Evolutionary conservation across 2,329 filamentous ascomycete species (phyloP).

Genomic region (Davidsoniella eucalypti): DNA sequence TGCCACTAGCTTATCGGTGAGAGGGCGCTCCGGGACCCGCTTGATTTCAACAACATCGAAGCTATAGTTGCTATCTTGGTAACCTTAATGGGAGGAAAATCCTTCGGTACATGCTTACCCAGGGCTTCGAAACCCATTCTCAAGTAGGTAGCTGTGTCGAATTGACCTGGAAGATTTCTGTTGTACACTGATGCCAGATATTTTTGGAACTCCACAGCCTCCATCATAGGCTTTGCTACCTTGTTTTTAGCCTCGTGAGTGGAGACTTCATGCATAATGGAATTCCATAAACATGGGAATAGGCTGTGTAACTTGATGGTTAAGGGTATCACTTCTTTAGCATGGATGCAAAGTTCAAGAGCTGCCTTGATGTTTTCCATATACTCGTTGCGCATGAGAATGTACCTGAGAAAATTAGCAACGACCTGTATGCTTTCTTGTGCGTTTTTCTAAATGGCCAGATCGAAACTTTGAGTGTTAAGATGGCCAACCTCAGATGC

Average conservation of each 20-base stretch:
- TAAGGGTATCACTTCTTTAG: constrained; percentile 48
- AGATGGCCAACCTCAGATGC: background rate
- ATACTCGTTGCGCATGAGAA: constrained; percentile 70
- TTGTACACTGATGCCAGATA: no score
- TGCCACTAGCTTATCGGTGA: background rate
- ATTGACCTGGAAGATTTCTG: background rate
- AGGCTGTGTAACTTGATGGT: constrained; percentile 31
- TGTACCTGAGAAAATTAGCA: constrained; percentile 76
- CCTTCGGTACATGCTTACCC: background rate
- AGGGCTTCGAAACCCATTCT: constrained; percentile 1
- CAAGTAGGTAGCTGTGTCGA: constrained; percentile 1
- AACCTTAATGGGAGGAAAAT: background rate
- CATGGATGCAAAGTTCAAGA: constrained; percentile 46
- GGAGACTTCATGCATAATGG: constrained; percentile 35
- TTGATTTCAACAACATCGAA: constrained; percentile 2
- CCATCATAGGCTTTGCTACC: background rate
- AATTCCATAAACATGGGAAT: constrained; percentile 68
- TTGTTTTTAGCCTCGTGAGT: background rate
- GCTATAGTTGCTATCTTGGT: background rate
- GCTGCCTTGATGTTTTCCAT: constrained; percentile 49
- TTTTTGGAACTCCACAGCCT: background rate
- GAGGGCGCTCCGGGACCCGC: background rate
- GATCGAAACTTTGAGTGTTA: background rate
- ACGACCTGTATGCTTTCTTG: constrained; percentile 35
- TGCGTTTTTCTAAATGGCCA: background rate